These are phyloP conservation scores for Suhomyces anneliseae DNA, from an alignment of 1,139 yeast genomes.

Conservation along the genomic window DNA sequence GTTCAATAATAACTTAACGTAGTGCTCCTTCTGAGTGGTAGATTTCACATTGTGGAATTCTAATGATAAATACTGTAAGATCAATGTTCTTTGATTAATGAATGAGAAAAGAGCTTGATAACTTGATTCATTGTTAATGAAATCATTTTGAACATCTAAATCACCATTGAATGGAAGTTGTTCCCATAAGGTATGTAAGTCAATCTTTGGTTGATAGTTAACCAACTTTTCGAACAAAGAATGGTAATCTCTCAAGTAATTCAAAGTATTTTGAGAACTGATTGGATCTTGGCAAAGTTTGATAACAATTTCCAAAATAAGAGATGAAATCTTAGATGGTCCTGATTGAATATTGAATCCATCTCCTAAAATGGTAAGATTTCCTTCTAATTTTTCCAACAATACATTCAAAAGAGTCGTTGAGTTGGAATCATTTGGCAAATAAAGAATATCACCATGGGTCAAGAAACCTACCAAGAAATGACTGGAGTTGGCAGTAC, in stretches of 20 bases:
- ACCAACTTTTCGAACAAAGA: conserved; percentile 55
- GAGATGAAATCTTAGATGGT: conserved; percentile 57
- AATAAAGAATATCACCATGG: conserved; percentile 32
- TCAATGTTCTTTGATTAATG: conserved; percentile 58
- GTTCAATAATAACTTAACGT: conserved; percentile 54
- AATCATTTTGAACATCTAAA: conserved; percentile 30
- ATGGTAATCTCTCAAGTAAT: conserved; percentile 47
- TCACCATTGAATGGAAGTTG: conserved; percentile 45
- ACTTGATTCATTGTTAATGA: conserved; percentile 35
- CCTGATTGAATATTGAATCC: conserved; percentile 49
- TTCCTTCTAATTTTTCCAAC: conserved; percentile 47
- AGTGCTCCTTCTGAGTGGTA: conserved; percentile 53
- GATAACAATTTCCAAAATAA: conserved; percentile 60
- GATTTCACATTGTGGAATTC: conserved; percentile 71
- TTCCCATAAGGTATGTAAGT: conserved; percentile 51
- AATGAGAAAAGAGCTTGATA: conserved; percentile 61
- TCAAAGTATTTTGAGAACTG: conserved; percentile 53
- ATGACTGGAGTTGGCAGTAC: conserved; percentile 62
- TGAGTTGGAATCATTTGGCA: conserved; percentile 15
- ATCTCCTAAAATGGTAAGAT: conserved; percentile 43
- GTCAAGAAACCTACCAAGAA: conserved; percentile 68
- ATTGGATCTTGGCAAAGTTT: conserved; percentile 56
- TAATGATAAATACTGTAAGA: conserved; percentile 67
- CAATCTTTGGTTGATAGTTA: conserved; percentile 55
- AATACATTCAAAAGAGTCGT: conserved; percentile 58